Evolutionary conservation across 805 yeast species (phyloP), one percentile per base, ranked within the genome.

Genomic region (Saccharomycopsis vini): DNA sequence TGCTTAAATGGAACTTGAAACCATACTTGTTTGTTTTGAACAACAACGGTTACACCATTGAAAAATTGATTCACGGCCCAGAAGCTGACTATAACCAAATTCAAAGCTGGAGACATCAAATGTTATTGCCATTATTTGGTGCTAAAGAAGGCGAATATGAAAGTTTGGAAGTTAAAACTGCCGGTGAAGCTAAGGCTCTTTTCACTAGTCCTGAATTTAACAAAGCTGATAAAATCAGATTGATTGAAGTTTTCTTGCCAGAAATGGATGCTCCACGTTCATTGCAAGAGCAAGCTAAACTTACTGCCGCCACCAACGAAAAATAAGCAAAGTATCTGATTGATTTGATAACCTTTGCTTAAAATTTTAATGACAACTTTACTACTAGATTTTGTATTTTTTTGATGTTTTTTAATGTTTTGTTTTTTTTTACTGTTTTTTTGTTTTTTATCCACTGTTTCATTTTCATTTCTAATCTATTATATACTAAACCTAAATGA

Each of bases 1-100:
- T 75, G 72, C 56, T 75, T 34, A 65, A 71, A 43, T 68, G 75
- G 68, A 64, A 69, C 15, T 63, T 73, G 40, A 72, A 65, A 23
- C 84, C 85, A 23, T 75, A 75, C 50, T 60, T 79, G 23, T 71
- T 79, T 44, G 63, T 79, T 19, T 64, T 79, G 59, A 79, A 79
- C 61, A 79, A 79, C 52, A 75, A 72, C 46, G 85, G 85, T 34
- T 79, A 77, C 59, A 76, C 83, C 18, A 75, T 76, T 46, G 85
- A 79, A 56, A 67, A 82, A 58, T 67, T 77, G 50, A 69, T 79
- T 42, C 75, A 77, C 53, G 80, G 79, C 36, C 67, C 67, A 40
- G 61, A 61, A 2, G 77, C 79, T 43, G 55, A 67, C 10, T 77
- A 77, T 58, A 77, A 78, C 51, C 81, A 77, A 50, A 71, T 79